Conservation (phyloP, 371 early-diverging fungal species). For the Circinella umbellata region DNA sequence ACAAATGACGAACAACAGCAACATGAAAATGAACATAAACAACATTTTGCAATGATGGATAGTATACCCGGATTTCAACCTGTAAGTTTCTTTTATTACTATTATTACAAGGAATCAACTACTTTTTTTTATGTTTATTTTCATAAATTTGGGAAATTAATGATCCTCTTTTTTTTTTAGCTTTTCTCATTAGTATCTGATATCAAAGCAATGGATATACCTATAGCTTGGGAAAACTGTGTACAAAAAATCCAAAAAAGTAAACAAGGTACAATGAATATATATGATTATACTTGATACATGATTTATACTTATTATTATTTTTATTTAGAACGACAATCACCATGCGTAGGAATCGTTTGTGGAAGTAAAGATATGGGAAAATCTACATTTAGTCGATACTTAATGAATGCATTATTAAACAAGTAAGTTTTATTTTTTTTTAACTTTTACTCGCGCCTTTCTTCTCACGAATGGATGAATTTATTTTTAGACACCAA, state of each 20-base stretch:
- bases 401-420: conserved; percentile 70
- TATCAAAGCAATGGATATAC: conserved; percentile 1
- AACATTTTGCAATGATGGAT: not conserved
- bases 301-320: no score
- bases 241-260: not conserved
- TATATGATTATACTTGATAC: no score
- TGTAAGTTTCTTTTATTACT: conserved; percentile 19
- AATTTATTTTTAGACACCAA: conserved; percentile 27
- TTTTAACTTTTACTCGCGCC: no score
- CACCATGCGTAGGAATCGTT: conserved; percentile 55
- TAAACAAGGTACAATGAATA: not conserved
- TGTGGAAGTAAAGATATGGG: conserved; percentile 79
- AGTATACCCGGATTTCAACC: conserved; percentile 33
- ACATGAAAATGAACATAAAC: not conserved
- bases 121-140: no score
- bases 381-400: conserved; percentile 76
- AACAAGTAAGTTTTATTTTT: conserved; percentile 45
- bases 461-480: not conserved
- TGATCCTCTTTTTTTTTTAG: not conserved
- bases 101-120: no score
- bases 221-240: not conserved
- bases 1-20: not conserved
- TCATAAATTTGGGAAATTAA: not conserved
- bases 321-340: conserved; percentile 11
- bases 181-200: not conserved